Evolutionary conservation across 2,329 filamentous ascomycete species (phyloP), one percentile per base, ranked within the genome.

Genomic region (Rutstroemia sp.): DNA sequence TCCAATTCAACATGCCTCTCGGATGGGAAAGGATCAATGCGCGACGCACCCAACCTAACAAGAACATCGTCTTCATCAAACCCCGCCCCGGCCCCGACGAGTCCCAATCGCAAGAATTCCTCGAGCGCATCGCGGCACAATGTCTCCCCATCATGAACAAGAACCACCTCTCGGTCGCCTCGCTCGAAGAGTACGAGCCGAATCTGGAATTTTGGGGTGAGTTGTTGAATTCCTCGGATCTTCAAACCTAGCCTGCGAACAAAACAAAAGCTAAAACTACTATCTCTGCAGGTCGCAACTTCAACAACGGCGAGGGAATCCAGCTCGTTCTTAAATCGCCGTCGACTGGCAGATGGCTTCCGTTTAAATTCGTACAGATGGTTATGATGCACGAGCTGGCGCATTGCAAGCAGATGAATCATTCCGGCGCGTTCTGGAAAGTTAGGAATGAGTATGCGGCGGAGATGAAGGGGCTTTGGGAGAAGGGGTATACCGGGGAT

Each of bases 331-430:
- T 95, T 25, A 86, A 86, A 64, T 82, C 87, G 0, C 79, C 78
- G 0, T 75, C 73, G 4, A 80, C 78, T 0, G 81, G 82, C 25
- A 79, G 75, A 57, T 95, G 90, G 90, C 75, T 95, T 21, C 87
- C 88, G 0, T 91, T 94, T 67, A 77, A 83, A 59, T 90, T 91
- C 67, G 88, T 95, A 16, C 88, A 94, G 71, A 92, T 94, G 88
- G 89, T 95, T 62, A 95, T 95, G 90, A 92, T 95, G 82, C 90
- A 95, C 69, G 77, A 77, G 67, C 75, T 95, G 30, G 89, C 89
- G 3, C 89, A 95, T 70, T 92, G 88, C 76, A 87, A 89, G 70
- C 86, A 95, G 69, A 95, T 95, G 91, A 95, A 95, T 69, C 90
- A 95, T 69, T 87, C 84, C 1, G 79, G 81, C 55, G 83, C 81